These are phyloP conservation scores for Hypoxylon sp. DNA, from an alignment of 2,329 filamentous ascomycete genomes.

Conservation along the genomic window DNA sequence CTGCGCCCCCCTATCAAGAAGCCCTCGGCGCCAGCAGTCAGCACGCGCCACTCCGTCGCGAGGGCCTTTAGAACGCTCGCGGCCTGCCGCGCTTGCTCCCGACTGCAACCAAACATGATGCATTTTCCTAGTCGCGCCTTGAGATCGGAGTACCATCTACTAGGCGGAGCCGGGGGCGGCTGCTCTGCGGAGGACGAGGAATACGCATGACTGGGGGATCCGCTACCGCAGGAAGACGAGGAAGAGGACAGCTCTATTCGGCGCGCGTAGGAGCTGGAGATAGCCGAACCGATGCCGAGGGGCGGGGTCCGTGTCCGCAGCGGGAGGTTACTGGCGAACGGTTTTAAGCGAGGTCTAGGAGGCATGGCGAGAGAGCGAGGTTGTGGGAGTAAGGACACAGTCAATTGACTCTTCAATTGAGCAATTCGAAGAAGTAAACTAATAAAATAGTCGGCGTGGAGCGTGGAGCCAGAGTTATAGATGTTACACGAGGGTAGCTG, in stretches of 20 bases:
- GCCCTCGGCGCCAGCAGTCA: slow-evolving; percentile 49
- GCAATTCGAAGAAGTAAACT: neutral
- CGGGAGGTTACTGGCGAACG: slow-evolving; percentile 12
- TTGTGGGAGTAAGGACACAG: neutral
- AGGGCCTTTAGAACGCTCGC: slow-evolving; percentile 71
- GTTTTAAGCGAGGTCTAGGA: slow-evolving; percentile 44
- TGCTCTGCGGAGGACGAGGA: slow-evolving; percentile 6
- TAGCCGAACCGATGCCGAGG: slow-evolving; percentile 28
- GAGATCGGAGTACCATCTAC: slow-evolving; percentile 76
- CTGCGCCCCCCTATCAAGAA: slow-evolving; percentile 44
- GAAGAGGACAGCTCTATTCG: neutral
- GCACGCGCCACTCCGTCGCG: slow-evolving; percentile 73
- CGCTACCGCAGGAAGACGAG: neutral
- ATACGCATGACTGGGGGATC: slow-evolving; percentile 3
- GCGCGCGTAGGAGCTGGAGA: slow-evolving; percentile 8
- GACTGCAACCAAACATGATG: slow-evolving; percentile 77
- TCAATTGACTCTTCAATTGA: slow-evolving; percentile 8
- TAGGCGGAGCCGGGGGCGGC: slow-evolving; percentile 54
- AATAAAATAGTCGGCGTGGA: neutral
- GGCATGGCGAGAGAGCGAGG: slow-evolving; percentile 44
- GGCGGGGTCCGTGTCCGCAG: slow-evolving; percentile 20
- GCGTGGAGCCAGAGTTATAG: neutral
- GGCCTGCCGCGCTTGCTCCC: slow-evolving; percentile 68
- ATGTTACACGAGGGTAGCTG: neutral
- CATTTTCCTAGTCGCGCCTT: slow-evolving; percentile 79